Base-by-base conservation (phyloP, 2,329 filamentous ascomycete genomes). In the Nemania sp. region DNA sequence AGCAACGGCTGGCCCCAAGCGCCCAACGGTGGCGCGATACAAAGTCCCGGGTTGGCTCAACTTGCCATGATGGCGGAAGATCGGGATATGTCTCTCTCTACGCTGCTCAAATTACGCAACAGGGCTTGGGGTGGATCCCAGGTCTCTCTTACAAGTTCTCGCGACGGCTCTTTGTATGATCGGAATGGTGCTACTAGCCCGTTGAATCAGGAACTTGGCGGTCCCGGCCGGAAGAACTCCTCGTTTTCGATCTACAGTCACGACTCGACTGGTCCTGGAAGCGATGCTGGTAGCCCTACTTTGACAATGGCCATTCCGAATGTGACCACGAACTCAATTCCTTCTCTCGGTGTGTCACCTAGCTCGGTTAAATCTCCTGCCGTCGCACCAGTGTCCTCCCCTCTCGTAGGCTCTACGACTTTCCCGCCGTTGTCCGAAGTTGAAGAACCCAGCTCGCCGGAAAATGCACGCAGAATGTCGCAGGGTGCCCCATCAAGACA, bases 51-150 rank as follows among this genome's bases (percentile, higher is more conserved):
- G 0, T 80, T 96, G 21, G 89, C 90, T 0, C 90, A 96, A 72
- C 79, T 97, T 21, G 89, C 91, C 1, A 84, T 82, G 81, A 83
- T 79, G 82, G 80, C 80, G 2, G 86, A 86, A 49, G 87, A 91
- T 56, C 81, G 84, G 54, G 88, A 91, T 60, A 90, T 95, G 84
- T 89, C 84, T 21, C 77, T 96, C 7, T 87, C 87, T 49, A 84
- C 89, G 0, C 79, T 96, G 15, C 80, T 91, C 75, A 89, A 87
- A 63, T 75, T 96, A 43, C 85, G 92, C 3, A 88, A 85, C 11
- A 87, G 85, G 51, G 89, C 92, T 0, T 97, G 91, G 85, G 91
- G 91, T 21, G 90, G 90, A 4, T 95, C 91, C 59, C 90, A 91
- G 69, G 87, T 83, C 1, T 94, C 90, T 68, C 76, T 92, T 5